These are phyloP conservation scores for Pseudopithomyces maydicus DNA, from an alignment of 2,329 filamentous ascomycete species.

Conservation along the genomic window DNA sequence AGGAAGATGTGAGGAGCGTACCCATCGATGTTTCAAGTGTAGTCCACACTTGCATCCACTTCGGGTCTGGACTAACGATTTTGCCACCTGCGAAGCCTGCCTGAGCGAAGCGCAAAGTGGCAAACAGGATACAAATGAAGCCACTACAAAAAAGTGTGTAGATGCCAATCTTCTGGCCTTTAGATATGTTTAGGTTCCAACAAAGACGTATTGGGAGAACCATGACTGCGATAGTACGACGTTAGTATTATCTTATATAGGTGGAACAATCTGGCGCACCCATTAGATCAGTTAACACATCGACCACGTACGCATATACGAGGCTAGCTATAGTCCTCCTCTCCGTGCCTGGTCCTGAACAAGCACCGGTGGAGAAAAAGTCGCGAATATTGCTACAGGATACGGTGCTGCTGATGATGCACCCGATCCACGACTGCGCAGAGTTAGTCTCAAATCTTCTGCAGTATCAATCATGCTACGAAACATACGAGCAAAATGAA, in stretches of 20 bases:
- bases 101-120: conserved; percentile 38
- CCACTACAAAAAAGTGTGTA: conserved; percentile 31
- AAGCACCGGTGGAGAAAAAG: neutral
- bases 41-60: conserved; percentile 46
- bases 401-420: conserved; percentile 42
- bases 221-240: conserved; percentile 34
- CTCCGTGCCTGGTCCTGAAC: neutral
- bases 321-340: neutral
- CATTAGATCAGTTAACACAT: conserved; percentile 44
- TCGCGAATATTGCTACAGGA: conserved; percentile 23
- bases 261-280: conserved; percentile 28
- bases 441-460: conserved; percentile 29
- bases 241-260: neutral
- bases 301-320: conserved; percentile 16
- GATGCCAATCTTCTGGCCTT: conserved; percentile 40
- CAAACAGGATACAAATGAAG: conserved; percentile 32
- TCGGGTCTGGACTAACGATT: conserved; percentile 32
- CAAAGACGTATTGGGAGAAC: conserved; percentile 44
- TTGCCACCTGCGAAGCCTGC: conserved; percentile 35
- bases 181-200: conserved; percentile 44
- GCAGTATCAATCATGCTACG: conserved; percentile 14
- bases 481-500: conserved; percentile 43
- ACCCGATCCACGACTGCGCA: conserved; percentile 46
- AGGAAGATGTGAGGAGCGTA: conserved; percentile 12
- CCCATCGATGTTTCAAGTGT: conserved; percentile 44